A percentile compares a stretch with the other conserved stretches of the same genome.
Evolutionary conservation across 2,329 filamentous ascomycete genomes (phyloP).

Genomic region (Curvularia lunata): DNA sequence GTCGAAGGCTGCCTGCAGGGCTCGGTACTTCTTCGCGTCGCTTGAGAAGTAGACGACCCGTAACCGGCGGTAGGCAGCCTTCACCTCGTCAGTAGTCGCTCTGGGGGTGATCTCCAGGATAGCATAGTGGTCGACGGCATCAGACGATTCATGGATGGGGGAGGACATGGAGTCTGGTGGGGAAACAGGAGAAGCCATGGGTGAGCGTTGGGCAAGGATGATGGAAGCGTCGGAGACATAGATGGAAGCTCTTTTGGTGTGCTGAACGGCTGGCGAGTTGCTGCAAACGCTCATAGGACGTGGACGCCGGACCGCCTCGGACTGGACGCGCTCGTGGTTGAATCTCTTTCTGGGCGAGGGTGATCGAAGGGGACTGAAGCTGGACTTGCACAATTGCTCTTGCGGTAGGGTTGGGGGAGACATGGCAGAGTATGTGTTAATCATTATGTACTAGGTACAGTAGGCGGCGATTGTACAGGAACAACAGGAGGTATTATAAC

Average conservation of each 20-base stretch:
- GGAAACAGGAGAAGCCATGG: constrained; percentile 27
- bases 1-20: constrained; percentile 40
- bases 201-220: constrained; percentile 29
- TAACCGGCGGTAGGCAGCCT: constrained; percentile 35
- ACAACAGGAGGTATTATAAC: constrained; percentile 11
- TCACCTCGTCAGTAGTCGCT: constrained; percentile 41
- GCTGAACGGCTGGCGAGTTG: constrained; percentile 21
- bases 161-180: constrained; percentile 22
- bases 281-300: constrained; percentile 27
- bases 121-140: constrained; percentile 42
- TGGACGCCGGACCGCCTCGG: constrained; percentile 29
- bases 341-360: constrained; percentile 20
- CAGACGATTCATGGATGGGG: constrained; percentile 22
- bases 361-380: constrained; percentile 28
- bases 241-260: constrained; percentile 33
- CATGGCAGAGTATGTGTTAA: constrained; percentile 27
- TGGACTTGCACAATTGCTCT: constrained; percentile 28
- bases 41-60: constrained; percentile 39
- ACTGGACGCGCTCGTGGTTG: constrained; percentile 32
- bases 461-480: constrained; percentile 12
- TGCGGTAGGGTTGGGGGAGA: constrained; percentile 19
- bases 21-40: constrained; percentile 38
- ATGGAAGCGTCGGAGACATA: constrained; percentile 37
- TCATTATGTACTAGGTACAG: constrained; percentile 18
- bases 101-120: constrained; percentile 31